Conservation (phyloP, 371 early-diverging fungal genomes). For the Mortierella sp. region DNA sequence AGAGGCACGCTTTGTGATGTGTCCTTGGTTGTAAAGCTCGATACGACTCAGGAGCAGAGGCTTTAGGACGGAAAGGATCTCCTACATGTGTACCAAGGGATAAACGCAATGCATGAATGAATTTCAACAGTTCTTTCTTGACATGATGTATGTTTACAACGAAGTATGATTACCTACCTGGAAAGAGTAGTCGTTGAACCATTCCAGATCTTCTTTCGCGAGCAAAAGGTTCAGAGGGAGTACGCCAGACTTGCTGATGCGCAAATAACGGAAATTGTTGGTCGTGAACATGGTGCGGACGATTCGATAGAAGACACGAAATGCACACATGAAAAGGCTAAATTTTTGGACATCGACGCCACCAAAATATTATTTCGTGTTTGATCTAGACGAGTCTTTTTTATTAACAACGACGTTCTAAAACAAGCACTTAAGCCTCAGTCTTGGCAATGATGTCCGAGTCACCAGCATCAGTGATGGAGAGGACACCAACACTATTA, state of each 20-base stretch:
- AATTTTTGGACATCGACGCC: slow-evolving; percentile 1
- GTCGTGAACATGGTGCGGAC: slow-evolving; percentile 27
- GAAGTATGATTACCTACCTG: slow-evolving; percentile 36
- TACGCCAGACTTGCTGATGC: slow-evolving; percentile 38
- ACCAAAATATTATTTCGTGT: background rate
- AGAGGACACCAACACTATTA: slow-evolving; percentile 84
- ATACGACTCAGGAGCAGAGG: slow-evolving; percentile 33
- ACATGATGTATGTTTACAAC: background rate
- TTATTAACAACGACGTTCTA: background rate
- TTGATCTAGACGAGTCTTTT: background rate
- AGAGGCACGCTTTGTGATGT: slow-evolving; percentile 15
- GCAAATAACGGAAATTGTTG: slow-evolving; percentile 45
- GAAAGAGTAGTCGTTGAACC: slow-evolving; percentile 50
- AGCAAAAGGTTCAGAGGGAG: slow-evolving; percentile 41
- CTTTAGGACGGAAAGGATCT: slow-evolving; percentile 34
- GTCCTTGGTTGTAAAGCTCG: slow-evolving; percentile 34
- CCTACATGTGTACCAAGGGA: slow-evolving; percentile 19
- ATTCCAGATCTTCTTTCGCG: slow-evolving; percentile 45
- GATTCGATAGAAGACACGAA: background rate
- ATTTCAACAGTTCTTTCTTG: background rate
- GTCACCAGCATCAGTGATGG: slow-evolving; percentile 98
- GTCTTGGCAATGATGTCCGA: slow-evolving; percentile 60
- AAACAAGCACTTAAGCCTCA: slow-evolving; percentile 40
- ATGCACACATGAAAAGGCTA: background rate
- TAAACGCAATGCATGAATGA: no score